These are phyloP conservation scores for Cladophialophora yegresii DNA, from an alignment of 2,329 filamentous ascomycete species.

Conservation along the genomic window DNA sequence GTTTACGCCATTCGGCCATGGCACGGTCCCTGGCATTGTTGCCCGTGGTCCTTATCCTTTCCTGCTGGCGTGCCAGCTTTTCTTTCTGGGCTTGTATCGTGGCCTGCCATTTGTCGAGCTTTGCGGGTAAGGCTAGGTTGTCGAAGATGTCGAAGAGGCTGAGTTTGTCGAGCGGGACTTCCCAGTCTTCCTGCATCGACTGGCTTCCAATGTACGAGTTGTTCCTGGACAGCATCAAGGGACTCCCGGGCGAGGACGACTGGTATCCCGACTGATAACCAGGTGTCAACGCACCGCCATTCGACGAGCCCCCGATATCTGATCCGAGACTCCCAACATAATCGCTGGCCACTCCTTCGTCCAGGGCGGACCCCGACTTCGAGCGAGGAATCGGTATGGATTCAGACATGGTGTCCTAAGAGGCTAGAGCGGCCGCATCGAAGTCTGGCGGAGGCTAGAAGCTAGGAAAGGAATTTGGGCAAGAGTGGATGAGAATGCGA, in stretches of 20 bases:
- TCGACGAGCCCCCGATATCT: conserved; percentile 28
- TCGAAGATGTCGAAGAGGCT: conserved; percentile 92
- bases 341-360: conserved; percentile 29
- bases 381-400: conserved; percentile 35
- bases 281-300: conserved; percentile 42
- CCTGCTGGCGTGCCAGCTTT: conserved; percentile 78
- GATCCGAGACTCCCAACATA: conserved; percentile 9
- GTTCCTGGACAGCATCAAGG: conserved; percentile 67
- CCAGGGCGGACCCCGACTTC: conserved; percentile 35
- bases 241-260: conserved; percentile 49
- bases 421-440: conserved; percentile 6
- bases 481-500: not conserved
- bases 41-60: conserved; percentile 66
- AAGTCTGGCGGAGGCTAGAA: not conserved
- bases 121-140: conserved; percentile 84
- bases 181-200: conserved; percentile 86
- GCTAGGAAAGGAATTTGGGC: not conserved
- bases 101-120: conserved; percentile 85
- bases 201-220: conserved; percentile 81
- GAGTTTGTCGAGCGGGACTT: conserved; percentile 81
- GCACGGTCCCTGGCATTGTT: conserved; percentile 82
- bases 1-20: conserved; percentile 86
- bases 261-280: conserved; percentile 45
- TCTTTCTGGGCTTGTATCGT: conserved; percentile 80
- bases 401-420: conserved; percentile 37